These are phyloP conservation scores for Cryphonectria naterciae DNA, from an alignment of 2,329 filamentous ascomycete genomes.

Conservation along the genomic window DNA sequence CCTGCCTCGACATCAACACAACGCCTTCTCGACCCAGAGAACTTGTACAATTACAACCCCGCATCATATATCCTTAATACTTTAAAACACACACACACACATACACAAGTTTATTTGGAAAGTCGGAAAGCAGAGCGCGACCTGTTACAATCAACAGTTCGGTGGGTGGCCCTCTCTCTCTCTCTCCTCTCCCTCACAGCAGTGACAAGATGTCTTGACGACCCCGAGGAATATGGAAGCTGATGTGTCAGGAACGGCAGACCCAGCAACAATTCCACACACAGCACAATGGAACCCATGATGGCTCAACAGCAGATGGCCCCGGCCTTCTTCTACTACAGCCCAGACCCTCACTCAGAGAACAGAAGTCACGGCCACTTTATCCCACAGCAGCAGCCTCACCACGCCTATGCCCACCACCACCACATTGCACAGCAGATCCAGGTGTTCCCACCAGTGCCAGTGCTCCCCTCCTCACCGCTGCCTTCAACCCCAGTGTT, in stretches of 20 bases:
- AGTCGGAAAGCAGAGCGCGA: constrained; percentile 18
- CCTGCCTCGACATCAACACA: constrained; percentile 32
- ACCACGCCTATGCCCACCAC: constrained; percentile 39
- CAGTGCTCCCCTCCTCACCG: constrained; percentile 60
- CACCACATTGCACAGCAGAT: constrained; percentile 47
- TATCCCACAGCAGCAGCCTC: constrained; percentile 64
- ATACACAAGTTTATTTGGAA: constrained; percentile 14
- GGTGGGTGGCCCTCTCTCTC: constrained; percentile 19
- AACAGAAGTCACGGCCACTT: constrained; percentile 77
- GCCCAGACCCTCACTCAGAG: constrained; percentile 73
- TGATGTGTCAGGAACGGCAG: constrained; percentile 30
- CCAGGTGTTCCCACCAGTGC: constrained; percentile 58
- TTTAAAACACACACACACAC: constrained; percentile 22
- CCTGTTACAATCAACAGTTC: constrained; percentile 22
- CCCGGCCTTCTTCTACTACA: constrained; percentile 87
- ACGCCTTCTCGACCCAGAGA: constrained; percentile 32
- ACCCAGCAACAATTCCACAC: constrained; percentile 28
- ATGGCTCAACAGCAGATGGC: constrained; percentile 63
- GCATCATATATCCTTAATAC: constrained; percentile 38
- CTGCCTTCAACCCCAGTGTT: constrained; percentile 67
- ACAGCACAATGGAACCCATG: constrained; percentile 66
- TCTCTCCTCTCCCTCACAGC: neutral
- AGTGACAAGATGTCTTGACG: neutral
- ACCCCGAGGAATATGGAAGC: constrained; percentile 23
- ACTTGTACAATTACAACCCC: constrained; percentile 37